Evolutionary conservation across 106 monocot species (phyloP).

Genomic region (Dendrobium nobile): DNA sequence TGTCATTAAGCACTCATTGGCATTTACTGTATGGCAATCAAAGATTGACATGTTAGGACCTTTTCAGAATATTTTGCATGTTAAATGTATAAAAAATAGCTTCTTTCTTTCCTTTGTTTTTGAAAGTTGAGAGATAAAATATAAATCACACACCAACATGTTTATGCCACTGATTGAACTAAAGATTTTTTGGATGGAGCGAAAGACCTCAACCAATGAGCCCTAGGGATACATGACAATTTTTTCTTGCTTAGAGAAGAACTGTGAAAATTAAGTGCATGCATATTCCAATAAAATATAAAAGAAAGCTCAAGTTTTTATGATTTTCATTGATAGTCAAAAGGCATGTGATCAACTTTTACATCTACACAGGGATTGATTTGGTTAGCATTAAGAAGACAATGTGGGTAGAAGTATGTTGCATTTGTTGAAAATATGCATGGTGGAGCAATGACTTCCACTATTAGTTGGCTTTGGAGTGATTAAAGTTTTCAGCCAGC

Average conservation of each 20-base stretch:
- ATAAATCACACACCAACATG: background rate
- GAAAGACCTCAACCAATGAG: background rate
- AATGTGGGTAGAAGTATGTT: background rate
- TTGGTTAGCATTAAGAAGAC: too few relatives aligned
- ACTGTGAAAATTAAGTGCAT: background rate
- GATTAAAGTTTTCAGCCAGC: background rate
- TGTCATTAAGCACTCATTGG: slow-evolving; percentile 47
- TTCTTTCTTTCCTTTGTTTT: background rate
- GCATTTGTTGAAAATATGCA: background rate
- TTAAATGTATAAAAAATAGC: background rate
- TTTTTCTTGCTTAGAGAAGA: background rate
- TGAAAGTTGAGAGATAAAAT: background rate
- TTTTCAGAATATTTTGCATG: background rate
- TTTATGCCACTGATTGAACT: background rate
- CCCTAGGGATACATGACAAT: background rate
- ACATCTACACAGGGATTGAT: background rate
- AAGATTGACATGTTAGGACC: background rate
- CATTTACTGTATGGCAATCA: slow-evolving; percentile 22
- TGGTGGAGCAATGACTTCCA: background rate
- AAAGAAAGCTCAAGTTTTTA: background rate
- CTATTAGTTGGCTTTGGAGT: background rate
- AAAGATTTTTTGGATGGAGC: background rate
- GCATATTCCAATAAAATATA: background rate
- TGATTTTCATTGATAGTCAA: background rate
- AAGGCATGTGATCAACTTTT: background rate